These are phyloP conservation scores for Lunularia cruciata DNA, from an alignment of 225 moss, liverwort and hornwort species.

Conservation along the genomic window DNA sequence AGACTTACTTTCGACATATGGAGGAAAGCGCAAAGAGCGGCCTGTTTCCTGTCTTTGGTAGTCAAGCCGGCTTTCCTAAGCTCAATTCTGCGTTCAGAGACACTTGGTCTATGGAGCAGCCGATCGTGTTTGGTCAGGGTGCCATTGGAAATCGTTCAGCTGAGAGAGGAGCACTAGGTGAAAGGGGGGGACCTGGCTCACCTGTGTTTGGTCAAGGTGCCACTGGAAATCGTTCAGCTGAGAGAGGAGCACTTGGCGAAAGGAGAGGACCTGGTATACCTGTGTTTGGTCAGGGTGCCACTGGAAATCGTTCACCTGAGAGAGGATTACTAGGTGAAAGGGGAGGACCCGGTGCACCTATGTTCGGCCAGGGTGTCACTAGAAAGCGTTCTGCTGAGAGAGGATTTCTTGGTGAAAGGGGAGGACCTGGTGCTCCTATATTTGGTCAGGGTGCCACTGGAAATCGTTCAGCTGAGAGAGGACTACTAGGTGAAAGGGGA, in stretches of 20 bases:
- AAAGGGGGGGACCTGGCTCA: conserved; percentile 8
- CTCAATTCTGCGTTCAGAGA: background rate
- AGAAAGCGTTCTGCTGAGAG: conserved; percentile 6
- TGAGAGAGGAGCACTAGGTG: background rate
- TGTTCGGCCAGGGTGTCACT: conserved; percentile 13
- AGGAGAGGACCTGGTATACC: conserved; percentile 11
- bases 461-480: conserved; percentile 11
- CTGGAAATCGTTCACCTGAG: conserved; percentile 3
- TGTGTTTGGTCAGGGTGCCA: conserved; percentile 14
- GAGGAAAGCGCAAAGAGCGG: background rate
- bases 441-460: conserved; percentile 10
- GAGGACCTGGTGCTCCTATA: conserved; percentile 14
- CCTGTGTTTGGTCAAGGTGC: conserved; percentile 18
- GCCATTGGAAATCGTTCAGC: background rate
- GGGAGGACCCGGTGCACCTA: conserved; percentile 14
- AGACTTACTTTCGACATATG: background rate
- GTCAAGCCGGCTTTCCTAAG: background rate
- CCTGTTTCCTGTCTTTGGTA: background rate
- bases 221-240: background rate
- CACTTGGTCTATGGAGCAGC: conserved; percentile 8
- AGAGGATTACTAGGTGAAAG: background rate
- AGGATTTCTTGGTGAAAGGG: background rate
- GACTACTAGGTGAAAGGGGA: background rate
- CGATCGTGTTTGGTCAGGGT: conserved; percentile 20
- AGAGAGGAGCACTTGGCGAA: background rate